phyloP scores from a whole-genome alignment of 2,329 filamentous ascomycete species.

The Parastagonospora avenae region DNA sequence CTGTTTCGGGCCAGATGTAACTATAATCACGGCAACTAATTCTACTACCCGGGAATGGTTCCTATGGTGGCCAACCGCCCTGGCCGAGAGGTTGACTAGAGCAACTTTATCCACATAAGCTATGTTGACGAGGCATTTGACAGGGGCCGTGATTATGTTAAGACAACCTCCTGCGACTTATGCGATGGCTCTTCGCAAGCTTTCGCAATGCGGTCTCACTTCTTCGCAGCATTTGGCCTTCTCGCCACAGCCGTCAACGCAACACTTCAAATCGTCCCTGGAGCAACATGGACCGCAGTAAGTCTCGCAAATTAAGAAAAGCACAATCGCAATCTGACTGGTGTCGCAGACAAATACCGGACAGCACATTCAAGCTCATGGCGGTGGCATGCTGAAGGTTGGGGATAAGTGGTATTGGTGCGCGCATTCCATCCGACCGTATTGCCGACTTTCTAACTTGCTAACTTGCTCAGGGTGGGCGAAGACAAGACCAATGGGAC shows the following conservation, averaged over 20 bases:
- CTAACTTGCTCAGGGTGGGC: conserved; percentile 57
- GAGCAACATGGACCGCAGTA: conserved; percentile 48
- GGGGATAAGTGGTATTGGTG: conserved; percentile 63
- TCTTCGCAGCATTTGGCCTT: conserved; percentile 13
- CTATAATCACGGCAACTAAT: conserved; percentile 15
- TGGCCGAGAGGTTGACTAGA: not conserved
- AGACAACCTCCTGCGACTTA: not conserved
- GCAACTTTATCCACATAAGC: not conserved
- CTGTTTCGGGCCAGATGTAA: conserved; percentile 5
- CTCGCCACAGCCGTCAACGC: conserved; percentile 29
- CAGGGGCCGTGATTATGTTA: not conserved
- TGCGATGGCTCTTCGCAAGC: not conserved
- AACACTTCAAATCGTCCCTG: conserved; percentile 46
- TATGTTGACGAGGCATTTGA: conserved; percentile 1
- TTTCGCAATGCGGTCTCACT: conserved; percentile 25
- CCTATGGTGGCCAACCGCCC: not conserved
- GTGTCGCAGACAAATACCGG: conserved; percentile 47
- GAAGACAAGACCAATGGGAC: conserved; percentile 71
- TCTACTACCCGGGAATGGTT: conserved; percentile 10
- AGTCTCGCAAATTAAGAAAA: not conserved
- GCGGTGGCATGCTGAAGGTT: conserved; percentile 66
- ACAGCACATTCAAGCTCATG: conserved; percentile 69
- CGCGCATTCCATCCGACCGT: not conserved
- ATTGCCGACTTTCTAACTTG: not conserved
- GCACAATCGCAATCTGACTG: conserved; percentile 4